These are phyloP conservation scores for Austroboletus rostrupii DNA, from an alignment of 1,284 basidiomycete species.

Conservation along the genomic window DNA sequence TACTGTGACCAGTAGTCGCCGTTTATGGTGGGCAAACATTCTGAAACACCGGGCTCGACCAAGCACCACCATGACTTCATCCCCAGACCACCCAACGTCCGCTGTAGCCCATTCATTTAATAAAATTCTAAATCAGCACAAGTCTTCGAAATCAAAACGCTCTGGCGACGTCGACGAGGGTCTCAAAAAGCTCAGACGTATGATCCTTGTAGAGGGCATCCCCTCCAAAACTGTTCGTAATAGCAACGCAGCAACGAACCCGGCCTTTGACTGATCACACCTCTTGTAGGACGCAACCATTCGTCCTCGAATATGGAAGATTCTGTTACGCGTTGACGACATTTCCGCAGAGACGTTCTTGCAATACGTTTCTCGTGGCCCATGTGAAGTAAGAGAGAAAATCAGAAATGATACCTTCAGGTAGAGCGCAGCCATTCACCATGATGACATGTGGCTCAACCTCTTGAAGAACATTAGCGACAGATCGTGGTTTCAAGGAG, in stretches of 20 bases:
- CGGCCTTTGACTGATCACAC: conserved; percentile 3
- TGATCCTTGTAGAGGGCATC: conserved; percentile 87
- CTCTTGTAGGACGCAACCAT: conserved; percentile 62
- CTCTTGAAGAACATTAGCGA: conserved; percentile 79
- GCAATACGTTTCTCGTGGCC: conserved; percentile 77
- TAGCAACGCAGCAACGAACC: not conserved
- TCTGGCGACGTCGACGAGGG: conserved; percentile 73
- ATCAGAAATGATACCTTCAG: conserved; percentile 81
- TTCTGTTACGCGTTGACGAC: conserved; percentile 78
- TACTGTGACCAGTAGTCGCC: conserved; percentile 5
- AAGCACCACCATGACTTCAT: conserved; percentile 21
- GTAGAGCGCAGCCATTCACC: conserved; percentile 34
- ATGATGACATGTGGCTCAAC: conserved; percentile 6
- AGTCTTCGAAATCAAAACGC: conserved; percentile 58
- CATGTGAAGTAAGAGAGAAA: conserved; percentile 85
- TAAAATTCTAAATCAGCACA: conserved; percentile 70
- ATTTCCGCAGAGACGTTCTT: conserved; percentile 76
- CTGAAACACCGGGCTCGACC: conserved; percentile 1
- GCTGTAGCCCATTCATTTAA: conserved; percentile 69
- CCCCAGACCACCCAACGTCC: conserved; percentile 27
- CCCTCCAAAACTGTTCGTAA: conserved; percentile 59
- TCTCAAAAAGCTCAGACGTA: conserved; percentile 73
- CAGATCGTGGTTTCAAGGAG: conserved; percentile 92
- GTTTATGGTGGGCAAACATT: not conserved
- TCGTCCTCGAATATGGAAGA: conserved; percentile 87